Evolutionary conservation across 371 early-diverging fungal genomes (phyloP).

Genomic region (Mortierella sp.): DNA sequence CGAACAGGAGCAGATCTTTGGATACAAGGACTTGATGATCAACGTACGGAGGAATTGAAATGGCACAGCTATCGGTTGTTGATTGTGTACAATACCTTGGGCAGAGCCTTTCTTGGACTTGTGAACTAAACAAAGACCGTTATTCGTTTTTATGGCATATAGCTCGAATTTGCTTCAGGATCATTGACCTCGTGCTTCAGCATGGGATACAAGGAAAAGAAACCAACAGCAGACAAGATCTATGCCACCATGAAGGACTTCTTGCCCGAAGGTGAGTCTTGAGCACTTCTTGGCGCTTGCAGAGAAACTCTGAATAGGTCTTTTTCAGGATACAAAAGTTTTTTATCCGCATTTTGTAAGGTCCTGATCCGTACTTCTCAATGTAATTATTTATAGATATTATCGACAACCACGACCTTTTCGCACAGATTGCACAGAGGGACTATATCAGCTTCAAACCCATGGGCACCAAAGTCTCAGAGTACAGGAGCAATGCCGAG

Average conservation of each 20-base stretch:
- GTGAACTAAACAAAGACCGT: not conserved
- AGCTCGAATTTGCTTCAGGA: constrained; percentile 86
- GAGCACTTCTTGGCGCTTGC: not conserved
- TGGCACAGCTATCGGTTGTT: not conserved
- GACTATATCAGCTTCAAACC: constrained; percentile 78
- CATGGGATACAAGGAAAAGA: constrained; percentile 70
- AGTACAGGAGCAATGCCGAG: constrained; percentile 67
- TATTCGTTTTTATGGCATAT: not conserved
- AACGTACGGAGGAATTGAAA: constrained; percentile 63
- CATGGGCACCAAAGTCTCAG: constrained; percentile 78
- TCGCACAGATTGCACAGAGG: constrained; percentile 68
- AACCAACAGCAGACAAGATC: constrained; percentile 63
- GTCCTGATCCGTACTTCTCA: too few species aligned
- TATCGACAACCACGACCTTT: constrained; percentile 71
- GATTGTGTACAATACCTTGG: not conserved
- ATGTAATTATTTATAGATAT: constrained; percentile 53
- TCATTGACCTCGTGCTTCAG: constrained; percentile 81
- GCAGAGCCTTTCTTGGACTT: not conserved
- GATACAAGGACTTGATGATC: constrained; percentile 86
- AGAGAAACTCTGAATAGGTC: not conserved
- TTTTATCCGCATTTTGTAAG: not conserved
- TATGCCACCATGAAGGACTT: constrained; percentile 61
- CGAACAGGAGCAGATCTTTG: constrained; percentile 89
- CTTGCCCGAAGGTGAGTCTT: constrained; percentile 61
- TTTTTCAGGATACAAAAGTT: not conserved